Evolutionary conservation across 768 basidiomycete genomes (phyloP), one percentile per base, ranked within the genome.

Genomic region (Postia placenta): DNA sequence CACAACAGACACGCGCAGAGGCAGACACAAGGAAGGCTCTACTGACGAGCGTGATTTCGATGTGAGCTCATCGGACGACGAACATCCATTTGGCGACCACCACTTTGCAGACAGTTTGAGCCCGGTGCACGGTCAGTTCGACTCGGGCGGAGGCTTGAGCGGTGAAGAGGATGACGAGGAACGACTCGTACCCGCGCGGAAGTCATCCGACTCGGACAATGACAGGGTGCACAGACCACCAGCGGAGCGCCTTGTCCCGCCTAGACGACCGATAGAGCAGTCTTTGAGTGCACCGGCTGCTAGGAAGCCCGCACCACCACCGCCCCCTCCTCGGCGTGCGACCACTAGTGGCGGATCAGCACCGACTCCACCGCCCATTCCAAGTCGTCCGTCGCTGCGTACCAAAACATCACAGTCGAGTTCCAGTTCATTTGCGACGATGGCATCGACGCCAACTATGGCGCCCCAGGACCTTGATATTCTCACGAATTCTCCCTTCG

Each of bases 401-500:
- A 42, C 54, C 25, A 51, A 54, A 48, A 56, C 57, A 36, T 58
- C 56, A 22, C 47, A 49, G 33, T 58, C 61, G 15, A 50, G 60
- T 30, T 60, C 70, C 14, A 49, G 67, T 19, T 68, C 75, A 43
- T 69, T 74, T 26, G 48, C 62, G 15, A 69, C 45, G 62, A 62
- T 45, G 61, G 65, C 47, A 61, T 60, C 14, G 69, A 74, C 48
- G 73, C 79, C 50, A 64, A 68, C 28, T n/a, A 36, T 28, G 28
- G 28, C n/a, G 38, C 23, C 6, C 11, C 20, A 24, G 25, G 56
- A 43, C 42, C 33, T 45, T 5, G 58, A 58, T n/a, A 54, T 45
- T 47, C 49, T 61, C 22, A 60, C 58, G 28, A 42, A 55, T 39
- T 83, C 83, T 41, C 82, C 85, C 20, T 87, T 87, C 52, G 83